These are phyloP conservation scores for Ogataea pilisensis DNA, from an alignment of 805 yeast species.

Conservation along the genomic window DNA sequence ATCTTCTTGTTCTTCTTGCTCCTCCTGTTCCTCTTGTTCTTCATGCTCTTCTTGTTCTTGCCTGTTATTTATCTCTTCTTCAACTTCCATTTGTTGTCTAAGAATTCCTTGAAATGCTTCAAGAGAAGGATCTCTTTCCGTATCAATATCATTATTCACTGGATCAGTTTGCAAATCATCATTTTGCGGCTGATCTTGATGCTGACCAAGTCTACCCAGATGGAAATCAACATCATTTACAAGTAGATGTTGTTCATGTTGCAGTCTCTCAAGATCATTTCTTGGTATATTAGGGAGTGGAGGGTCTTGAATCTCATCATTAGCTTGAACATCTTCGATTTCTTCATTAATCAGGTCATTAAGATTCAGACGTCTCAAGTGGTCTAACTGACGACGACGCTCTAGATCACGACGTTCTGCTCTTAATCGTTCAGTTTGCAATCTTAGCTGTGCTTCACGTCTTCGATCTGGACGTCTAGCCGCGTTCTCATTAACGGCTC, in stretches of 20 bases:
- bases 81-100: neutral
- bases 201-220: neutral
- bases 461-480: neutral
- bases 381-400: neutral
- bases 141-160: neutral
- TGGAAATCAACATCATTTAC: conserved; percentile 1
- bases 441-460: neutral
- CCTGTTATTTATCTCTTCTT: no score
- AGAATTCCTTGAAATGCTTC: neutral
- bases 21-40: no score
- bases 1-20: no score
- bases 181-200: neutral
- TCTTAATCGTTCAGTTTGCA: neutral
- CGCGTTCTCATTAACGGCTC: neutral
- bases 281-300: neutral
- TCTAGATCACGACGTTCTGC: neutral
- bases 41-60: no score
- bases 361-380: neutral
- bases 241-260: conserved; percentile 1
- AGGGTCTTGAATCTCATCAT: neutral
- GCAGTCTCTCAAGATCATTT: conserved; percentile 1
- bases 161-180: no score
- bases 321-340: neutral
- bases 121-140: neutral
- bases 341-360: no score